A percentile compares a stretch with the other conserved stretches of the same genome.
phyloP scores from a whole-genome alignment of 495 filamentous ascomycete species.

The Penicillium canescens region DNA sequence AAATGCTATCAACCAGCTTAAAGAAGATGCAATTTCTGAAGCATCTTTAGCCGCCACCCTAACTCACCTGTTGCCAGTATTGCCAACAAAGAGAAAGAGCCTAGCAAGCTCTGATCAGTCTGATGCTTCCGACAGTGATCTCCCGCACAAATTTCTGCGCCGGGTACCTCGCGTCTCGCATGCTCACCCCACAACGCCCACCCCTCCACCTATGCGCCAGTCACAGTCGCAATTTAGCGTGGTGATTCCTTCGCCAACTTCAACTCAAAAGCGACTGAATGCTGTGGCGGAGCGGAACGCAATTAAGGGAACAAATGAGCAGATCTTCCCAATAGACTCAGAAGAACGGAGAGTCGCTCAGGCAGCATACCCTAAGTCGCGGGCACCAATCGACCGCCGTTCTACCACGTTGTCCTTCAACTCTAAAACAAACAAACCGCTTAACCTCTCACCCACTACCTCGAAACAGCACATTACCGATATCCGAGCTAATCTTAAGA shows the following conservation, averaged over 20 bases:
- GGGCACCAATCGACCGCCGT: conserved; percentile 16
- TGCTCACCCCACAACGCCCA: not conserved
- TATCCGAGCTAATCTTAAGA: conserved; percentile 17
- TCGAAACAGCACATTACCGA: not conserved
- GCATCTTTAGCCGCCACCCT: conserved; percentile 4
- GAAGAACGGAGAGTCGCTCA: conserved; percentile 17
- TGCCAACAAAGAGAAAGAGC: conserved; percentile 2
- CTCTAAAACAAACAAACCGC: not conserved
- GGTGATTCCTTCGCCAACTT: conserved; percentile 28
- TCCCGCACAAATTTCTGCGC: not conserved
- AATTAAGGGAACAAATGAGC: conserved; percentile 19
- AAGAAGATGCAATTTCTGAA: not conserved
- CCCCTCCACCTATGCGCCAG: conserved; percentile 9
- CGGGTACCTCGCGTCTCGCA: not conserved
- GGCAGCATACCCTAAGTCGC: conserved; percentile 24
- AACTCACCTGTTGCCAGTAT: conserved; percentile 1
- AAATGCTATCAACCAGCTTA: too few species aligned
- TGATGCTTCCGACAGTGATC: not conserved
- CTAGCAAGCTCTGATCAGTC: not conserved
- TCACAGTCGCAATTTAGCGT: conserved; percentile 12
- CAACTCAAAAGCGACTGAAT: conserved; percentile 13
- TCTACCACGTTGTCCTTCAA: conserved; percentile 5
- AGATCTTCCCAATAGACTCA: conserved; percentile 25
- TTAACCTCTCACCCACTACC: not conserved
- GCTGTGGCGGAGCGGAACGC: not conserved